A percentile compares a stretch with the other conserved stretches of the same genome.
Evolutionary conservation across 441 rosid genomes (phyloP).

Genomic region (Pelargonium citronellum): DNA sequence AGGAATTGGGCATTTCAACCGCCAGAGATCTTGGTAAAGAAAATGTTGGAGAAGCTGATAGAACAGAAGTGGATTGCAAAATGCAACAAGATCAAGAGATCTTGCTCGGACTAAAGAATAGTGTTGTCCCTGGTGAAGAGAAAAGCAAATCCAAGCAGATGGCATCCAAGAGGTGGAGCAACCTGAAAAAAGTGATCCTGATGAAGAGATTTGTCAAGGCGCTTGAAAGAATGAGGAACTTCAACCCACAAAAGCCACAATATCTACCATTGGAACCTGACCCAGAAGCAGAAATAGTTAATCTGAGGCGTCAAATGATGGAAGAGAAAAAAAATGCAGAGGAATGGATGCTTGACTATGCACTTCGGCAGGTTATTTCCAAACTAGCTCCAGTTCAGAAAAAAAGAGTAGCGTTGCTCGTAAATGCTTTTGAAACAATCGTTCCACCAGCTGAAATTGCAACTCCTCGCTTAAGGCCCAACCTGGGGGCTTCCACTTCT

Average conservation of each 20-base stretch:
- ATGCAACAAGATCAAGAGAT: slow-evolving; percentile 11
- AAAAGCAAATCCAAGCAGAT: slow-evolving; percentile 32
- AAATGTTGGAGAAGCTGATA: too few species aligned
- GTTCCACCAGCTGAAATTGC: slow-evolving; percentile 33
- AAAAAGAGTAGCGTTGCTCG: slow-evolving; percentile 73
- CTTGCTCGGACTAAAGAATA: slow-evolving; percentile 9
- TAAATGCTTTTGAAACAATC: slow-evolving; percentile 77
- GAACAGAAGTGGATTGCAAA: too few species aligned
- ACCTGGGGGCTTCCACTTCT: slow-evolving; percentile 24
- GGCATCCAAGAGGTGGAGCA: slow-evolving; percentile 65
- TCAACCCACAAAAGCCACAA: slow-evolving; percentile 39
- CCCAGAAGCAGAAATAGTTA: slow-evolving; percentile 43
- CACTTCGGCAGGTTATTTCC: slow-evolving; percentile 71
- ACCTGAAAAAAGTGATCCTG: slow-evolving; percentile 60
- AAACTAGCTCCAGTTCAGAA: slow-evolving; percentile 76
- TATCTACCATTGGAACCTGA: slow-evolving; percentile 29
- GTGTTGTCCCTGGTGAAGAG: slow-evolving; percentile 17
- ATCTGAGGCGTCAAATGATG: slow-evolving; percentile 42
- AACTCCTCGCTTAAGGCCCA: slow-evolving; percentile 12
- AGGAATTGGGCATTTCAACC: slow-evolving; percentile 16
- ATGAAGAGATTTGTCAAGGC: slow-evolving; percentile 75
- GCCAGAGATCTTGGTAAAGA: slow-evolving; percentile 21
- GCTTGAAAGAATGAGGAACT: slow-evolving; percentile 53
- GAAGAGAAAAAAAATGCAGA: slow-evolving; percentile 61
- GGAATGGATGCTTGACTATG: slow-evolving; percentile 97